phyloP scores from a whole-genome alignment of 1,284 basidiomycete species.

The Puccinia horiana region DNA sequence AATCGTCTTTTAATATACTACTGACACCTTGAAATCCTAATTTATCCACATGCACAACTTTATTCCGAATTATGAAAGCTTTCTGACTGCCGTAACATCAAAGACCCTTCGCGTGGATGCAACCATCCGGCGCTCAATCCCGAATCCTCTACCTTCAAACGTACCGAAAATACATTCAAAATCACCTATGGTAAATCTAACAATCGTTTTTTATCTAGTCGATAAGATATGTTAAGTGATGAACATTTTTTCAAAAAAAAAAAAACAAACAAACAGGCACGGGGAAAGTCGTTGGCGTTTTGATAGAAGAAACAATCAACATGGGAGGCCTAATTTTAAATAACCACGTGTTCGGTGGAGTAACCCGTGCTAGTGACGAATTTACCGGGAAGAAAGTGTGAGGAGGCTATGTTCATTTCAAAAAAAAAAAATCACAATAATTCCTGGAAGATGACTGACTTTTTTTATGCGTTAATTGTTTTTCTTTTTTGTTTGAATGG shows the following conservation, averaged over 20 bases:
- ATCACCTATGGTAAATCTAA: conserved; percentile 29
- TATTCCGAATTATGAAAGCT: conserved; percentile 61
- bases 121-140: conserved; percentile 71
- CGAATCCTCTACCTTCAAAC: conserved; percentile 68
- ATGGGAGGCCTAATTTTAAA: conserved; percentile 69
- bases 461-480: conserved; percentile 39
- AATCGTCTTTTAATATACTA: background rate
- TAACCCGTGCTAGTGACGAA: conserved; percentile 67
- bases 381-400: conserved; percentile 62
- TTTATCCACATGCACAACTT: background rate
- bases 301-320: conserved; percentile 69
- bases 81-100: conserved; percentile 60
- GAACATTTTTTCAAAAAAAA: background rate
- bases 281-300: conserved; percentile 69
- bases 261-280: conserved; percentile 55
- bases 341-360: conserved; percentile 73
- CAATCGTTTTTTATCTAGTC: too few species aligned
- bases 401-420: conserved; percentile 14
- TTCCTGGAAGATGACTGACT: background rate
- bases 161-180: conserved; percentile 55
- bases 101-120: conserved; percentile 58
- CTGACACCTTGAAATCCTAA: background rate
- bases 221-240: too few species aligned
- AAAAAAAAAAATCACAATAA: too few species aligned
- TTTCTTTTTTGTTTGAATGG: conserved; percentile 51